Conservation (phyloP, 208 protist genomes). For the Trypanosoma boissoni region DNA sequence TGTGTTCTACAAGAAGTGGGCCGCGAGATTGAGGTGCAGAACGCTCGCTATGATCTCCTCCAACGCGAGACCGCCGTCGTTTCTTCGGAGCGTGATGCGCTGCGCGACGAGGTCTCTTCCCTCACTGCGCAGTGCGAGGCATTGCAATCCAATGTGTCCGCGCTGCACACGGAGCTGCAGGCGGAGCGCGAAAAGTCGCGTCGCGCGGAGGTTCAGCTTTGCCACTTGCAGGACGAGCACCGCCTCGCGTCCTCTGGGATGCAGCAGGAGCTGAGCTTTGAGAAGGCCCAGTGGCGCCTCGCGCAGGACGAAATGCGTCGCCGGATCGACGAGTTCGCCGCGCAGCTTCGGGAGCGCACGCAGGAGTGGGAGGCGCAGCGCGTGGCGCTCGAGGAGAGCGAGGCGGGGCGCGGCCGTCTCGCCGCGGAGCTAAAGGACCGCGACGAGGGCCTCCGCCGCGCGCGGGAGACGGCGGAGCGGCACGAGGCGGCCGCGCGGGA, state of each 20-base stretch:
- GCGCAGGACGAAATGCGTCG: conserved; percentile 24
- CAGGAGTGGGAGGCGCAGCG: conserved; percentile 6
- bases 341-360: conserved; percentile 4
- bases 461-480: not conserved
- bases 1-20: conserved; percentile 57
- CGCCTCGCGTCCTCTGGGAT: conserved; percentile 14
- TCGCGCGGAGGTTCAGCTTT: conserved; percentile 47
- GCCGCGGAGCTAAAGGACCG: conserved; percentile 24
- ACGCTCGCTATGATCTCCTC: conserved; percentile 37
- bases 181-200: conserved; percentile 27
- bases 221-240: conserved; percentile 48
- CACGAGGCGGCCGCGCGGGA: not conserved
- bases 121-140: conserved; percentile 20
- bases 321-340: conserved; percentile 17
- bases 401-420: not conserved
- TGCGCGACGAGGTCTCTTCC: conserved; percentile 28
- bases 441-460: conserved; percentile 15
- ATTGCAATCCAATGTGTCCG: conserved; percentile 30
- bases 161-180: conserved; percentile 36
- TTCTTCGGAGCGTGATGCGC: conserved; percentile 16
- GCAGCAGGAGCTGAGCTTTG: conserved; percentile 26
- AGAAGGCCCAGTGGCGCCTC: conserved; percentile 24
- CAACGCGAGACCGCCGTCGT: conserved; percentile 24
- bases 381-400: not conserved
- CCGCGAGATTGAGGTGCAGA: conserved; percentile 63